Base-by-base conservation (phyloP, 2,329 filamentous ascomycete genomes). In the Cercospora citrullina region DNA sequence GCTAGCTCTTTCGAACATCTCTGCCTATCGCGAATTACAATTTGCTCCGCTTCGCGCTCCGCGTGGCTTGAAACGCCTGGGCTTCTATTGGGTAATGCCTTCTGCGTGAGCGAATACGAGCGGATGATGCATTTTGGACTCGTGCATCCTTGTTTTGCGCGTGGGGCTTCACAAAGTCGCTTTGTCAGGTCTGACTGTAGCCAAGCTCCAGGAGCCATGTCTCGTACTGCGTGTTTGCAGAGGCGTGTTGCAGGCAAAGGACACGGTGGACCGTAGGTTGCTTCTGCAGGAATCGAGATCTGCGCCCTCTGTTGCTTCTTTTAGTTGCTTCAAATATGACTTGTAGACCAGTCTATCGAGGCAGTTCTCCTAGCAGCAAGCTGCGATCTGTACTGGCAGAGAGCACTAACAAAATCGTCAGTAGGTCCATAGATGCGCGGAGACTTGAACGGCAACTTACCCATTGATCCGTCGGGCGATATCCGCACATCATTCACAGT, bases 401-500 rank as follows among this genome's bases (percentile, higher is more conserved):
- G 31, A 78, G 65, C 5, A 79, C 71, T 64, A 31, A 6, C 16
- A 28, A 51, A 21, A 18, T 28, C 63, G 33, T 53, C 31, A 57
- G 48, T 16, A n/a, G 12, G 18, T 18, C 18, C 5, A 36, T 53
- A 16, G 4, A 18, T 53, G 57, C 39, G 21, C 23, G 10, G 45
- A 30, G 51, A 16, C 18, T 45, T 21, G 16, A 70, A 39, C 16
- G 16, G 26, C n/a, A 45, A 89, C 92, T 89, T 86, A 97, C 94
- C 87, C 69, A 97, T 91, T 21, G 93, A 93, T 74, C 97, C 93
- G 69, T 90, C 88, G 4, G 94, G 93, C 60, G 92, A 90, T 77
- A 99, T 96, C 73, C 96, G 91, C 64, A 94, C 94, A 78, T 94
- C 93, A 78, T 98, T 99, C 62, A 98, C 95, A 0, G 92, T 92